Base-by-base conservation (phyloP, 352 stramenopile genomes). In the Pythium folliculosum region DNA sequence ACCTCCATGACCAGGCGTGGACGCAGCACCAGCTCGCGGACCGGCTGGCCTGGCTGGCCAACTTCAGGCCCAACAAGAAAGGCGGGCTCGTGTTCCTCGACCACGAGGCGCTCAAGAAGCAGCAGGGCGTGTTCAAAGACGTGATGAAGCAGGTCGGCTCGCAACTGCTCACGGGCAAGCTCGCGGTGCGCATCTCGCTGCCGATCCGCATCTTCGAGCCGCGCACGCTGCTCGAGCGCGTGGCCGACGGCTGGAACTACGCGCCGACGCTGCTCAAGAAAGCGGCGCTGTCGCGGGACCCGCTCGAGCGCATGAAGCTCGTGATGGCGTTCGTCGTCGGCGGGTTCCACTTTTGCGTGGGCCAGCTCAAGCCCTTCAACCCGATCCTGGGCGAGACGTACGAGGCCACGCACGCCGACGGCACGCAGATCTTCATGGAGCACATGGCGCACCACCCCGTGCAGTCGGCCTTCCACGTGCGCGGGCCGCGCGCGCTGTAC, bases 351-450 rank as follows among this genome's bases (percentile, higher is more conserved):
- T 91, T 90, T 64, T 91, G 85, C 51, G 66, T 87, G 30, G 80
- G 82, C 7, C 84, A 91, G 60, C 71, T 86, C 54, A 94, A 94
- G 61, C 86, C 86, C 5, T 94, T 94, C 69, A 94, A 91, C 60
- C 86, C 86, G 43, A 91, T 94, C 32, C 40, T 94, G 32, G 86
- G 84, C 17, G 86, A 94, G 67, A 94, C 86, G 7, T 91, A 92
- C 67, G 69, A 94, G 37, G 81, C 86, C 7, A 80, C 75, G n/a
- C 86, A 89, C 61, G 51, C 80, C n/a, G 85, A 94, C 58, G 82
- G 83, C 48, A 83, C 85, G 22, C 70, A 80, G 14, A 67, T 94
- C n/a, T 84, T 81, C 55, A 59, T 91, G 45, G 85, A 94, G 67
- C 85, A 94, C 62, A 76, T 90, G 12, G 77, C 76, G 37, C 85